These are phyloP conservation scores for Pythium plurisporium DNA, from an alignment of 352 stramenopile species.

Conservation along the genomic window DNA sequence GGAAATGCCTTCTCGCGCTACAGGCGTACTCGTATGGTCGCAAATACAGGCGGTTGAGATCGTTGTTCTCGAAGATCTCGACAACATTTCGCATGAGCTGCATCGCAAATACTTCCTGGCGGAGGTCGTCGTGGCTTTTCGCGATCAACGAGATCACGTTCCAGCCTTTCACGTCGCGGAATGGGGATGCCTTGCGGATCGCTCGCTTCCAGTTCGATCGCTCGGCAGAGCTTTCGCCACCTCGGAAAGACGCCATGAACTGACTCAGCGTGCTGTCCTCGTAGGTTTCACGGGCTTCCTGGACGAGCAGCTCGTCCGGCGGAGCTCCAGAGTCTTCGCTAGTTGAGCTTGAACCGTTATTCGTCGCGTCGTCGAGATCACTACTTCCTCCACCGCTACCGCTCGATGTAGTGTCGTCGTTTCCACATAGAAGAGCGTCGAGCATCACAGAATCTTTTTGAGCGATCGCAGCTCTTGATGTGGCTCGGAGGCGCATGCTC, in stretches of 20 bases:
- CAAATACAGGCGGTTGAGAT: constrained; percentile 26
- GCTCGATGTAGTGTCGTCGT: constrained; percentile 13
- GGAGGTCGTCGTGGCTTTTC: constrained; percentile 39
- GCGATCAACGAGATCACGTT: constrained; percentile 34
- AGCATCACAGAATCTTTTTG: constrained; percentile 32
- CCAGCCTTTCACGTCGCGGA: constrained; percentile 26
- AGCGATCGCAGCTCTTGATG: constrained; percentile 5
- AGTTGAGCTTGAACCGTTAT: no score
- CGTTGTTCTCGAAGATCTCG: constrained; percentile 29
- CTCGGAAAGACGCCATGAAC: constrained; percentile 15
- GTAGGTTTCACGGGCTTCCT: constrained; percentile 27
- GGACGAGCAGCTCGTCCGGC: constrained; percentile 24
- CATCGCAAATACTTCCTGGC: constrained; percentile 37
- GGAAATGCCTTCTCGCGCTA: not conserved
- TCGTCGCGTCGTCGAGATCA: not conserved
- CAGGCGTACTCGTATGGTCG: constrained; percentile 37
- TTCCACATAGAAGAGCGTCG: constrained; percentile 25
- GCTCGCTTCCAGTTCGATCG: constrained; percentile 3
- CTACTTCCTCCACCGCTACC: not conserved
- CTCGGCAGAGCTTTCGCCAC: not conserved
- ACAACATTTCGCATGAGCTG: constrained; percentile 29
- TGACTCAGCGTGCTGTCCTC: constrained; percentile 22
- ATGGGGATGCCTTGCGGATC: constrained; percentile 20
- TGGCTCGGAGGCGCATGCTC: constrained; percentile 5
- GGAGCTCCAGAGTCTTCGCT: constrained; percentile 6